Base-by-base conservation (phyloP, 495 filamentous ascomycete genomes). In the Tuber magnatum region DNA sequence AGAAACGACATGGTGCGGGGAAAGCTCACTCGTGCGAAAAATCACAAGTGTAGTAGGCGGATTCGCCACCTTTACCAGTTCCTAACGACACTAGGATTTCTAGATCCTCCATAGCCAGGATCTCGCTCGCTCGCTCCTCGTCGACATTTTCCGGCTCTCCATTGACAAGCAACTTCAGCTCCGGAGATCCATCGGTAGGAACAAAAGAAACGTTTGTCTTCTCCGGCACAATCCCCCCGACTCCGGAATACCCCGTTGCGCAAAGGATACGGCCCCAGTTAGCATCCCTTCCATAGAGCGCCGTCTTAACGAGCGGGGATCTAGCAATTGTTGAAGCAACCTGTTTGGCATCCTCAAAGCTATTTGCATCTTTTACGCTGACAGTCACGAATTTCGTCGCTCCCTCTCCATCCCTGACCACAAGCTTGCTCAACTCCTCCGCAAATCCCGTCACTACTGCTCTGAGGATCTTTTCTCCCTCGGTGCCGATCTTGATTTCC, bases 251-350 rank as follows among this genome's bases (percentile, higher is more conserved):
- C 7, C 95, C 95, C 40, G 93, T 92, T 3, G 95, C 95, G 84
- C 96, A 98, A 38, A 98, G 87, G 74, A 99, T 97, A 35, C 96
- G 93, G 51, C 95, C 94, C 94, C 96, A 98, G 87, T 99, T 99
- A 3, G 95, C 95, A 82, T 99, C 96, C 80, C 93, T 92, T 71
- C 95, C 95, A 83, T 98, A 98, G 46, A 99, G 87, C 0, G 96
- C 95, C 0, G 96, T 98, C 87, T 98, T 99, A 69, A 99, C 94
- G 68, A 99, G 88, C 32, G 96, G 92, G 9, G 93, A 97, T 56
- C 92, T 89, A n/a, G 95, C 94, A 84, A 98, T 97, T 51, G 92
- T 92, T 72, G 89, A 90, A 35, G 94, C 96, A 74, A 97, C 81
- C 69, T 82, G 81, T n/a, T 83, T 82, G 7, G 81, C 81, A 73